Percentiles rank a stretch among this genome's conserved stretches.
Evolutionary conservation across 1,284 basidiomycete species (phyloP).

Genomic region (Trametes hirsuta): DNA sequence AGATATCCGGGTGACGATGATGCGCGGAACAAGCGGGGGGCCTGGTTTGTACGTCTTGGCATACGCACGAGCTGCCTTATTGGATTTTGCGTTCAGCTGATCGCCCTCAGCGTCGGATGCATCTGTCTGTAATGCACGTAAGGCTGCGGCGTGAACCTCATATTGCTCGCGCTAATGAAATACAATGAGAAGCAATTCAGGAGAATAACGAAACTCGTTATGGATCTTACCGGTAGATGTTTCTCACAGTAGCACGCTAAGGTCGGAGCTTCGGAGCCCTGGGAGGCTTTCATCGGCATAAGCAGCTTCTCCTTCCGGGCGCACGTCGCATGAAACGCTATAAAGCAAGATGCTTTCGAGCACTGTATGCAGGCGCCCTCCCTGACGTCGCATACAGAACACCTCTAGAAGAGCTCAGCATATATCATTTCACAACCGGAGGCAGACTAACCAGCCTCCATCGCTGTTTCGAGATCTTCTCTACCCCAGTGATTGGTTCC

Average conservation of each 20-base stretch:
- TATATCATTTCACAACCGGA: background rate
- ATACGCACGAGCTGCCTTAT: conserved; percentile 79
- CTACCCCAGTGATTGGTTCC: conserved; percentile 95
- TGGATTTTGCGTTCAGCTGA: conserved; percentile 43
- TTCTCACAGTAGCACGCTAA: conserved; percentile 86
- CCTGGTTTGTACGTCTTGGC: conserved; percentile 81
- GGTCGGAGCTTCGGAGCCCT: conserved; percentile 68
- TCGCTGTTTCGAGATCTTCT: conserved; percentile 86
- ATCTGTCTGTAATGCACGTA: conserved; percentile 47
- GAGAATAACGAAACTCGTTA: background rate
- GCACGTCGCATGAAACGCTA: conserved; percentile 96
- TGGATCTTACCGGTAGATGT: conserved; percentile 76
- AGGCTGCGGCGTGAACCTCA: conserved; percentile 59
- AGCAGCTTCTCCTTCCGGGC: conserved; percentile 85
- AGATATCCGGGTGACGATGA: conserved; percentile 77
- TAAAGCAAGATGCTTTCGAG: conserved; percentile 88
- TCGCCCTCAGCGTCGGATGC: conserved; percentile 42
- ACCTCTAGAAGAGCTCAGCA: conserved; percentile 57
- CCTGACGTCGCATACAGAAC: conserved; percentile 82
- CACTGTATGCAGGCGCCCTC: conserved; percentile 98
- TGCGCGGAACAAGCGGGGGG: conserved; percentile 74
- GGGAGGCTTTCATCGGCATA: conserved; percentile 85
- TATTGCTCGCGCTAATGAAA: conserved; percentile 63
- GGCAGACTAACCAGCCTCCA: conserved; percentile 84
- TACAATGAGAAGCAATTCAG: background rate